Conservation (phyloP, 2,329 filamentous ascomycete species). For the Plectosphaerella plurivora region DNA sequence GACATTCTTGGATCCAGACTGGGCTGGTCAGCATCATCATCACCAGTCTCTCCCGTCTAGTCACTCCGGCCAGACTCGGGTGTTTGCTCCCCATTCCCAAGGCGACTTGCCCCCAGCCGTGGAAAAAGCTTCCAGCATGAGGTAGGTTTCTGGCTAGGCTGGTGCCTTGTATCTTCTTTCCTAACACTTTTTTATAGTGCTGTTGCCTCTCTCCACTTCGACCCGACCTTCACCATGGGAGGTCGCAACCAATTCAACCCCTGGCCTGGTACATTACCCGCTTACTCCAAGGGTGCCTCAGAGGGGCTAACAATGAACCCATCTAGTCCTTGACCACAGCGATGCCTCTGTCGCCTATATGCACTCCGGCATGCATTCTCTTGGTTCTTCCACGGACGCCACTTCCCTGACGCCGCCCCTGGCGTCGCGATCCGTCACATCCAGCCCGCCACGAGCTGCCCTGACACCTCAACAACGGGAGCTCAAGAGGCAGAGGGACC, state of each 20-base stretch:
- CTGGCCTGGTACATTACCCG: conserved; percentile 39
- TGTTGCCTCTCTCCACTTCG: conserved; percentile 44
- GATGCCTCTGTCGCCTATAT: conserved; percentile 23
- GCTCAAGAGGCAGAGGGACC: conserved; percentile 57
- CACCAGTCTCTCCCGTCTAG: too few relatives aligned
- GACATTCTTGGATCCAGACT: too few relatives aligned
- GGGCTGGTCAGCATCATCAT: conserved; percentile 9
- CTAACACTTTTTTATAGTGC: conserved; percentile 25
- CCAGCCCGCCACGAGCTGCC: conserved; percentile 50
- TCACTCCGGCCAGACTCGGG: too few relatives aligned
- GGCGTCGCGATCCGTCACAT: conserved; percentile 47
- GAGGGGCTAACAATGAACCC: conserved; percentile 1
- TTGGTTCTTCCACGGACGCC: conserved; percentile 41
- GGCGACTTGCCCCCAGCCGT: too few relatives aligned
- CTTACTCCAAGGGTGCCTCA: background rate
- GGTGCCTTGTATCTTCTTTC: background rate
- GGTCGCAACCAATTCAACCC: conserved; percentile 40
- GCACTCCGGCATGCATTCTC: conserved; percentile 39
- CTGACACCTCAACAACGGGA: conserved; percentile 58
- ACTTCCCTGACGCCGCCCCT: conserved; percentile 44
- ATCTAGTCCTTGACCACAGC: conserved; percentile 23
- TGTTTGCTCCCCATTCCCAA: too few relatives aligned
- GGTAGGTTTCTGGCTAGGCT: too few relatives aligned
- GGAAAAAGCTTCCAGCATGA: too few relatives aligned
- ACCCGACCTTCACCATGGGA: conserved; percentile 47